Conservation (phyloP, 371 early-diverging fungal genomes). For the Rhizopus arrhizus region DNA sequence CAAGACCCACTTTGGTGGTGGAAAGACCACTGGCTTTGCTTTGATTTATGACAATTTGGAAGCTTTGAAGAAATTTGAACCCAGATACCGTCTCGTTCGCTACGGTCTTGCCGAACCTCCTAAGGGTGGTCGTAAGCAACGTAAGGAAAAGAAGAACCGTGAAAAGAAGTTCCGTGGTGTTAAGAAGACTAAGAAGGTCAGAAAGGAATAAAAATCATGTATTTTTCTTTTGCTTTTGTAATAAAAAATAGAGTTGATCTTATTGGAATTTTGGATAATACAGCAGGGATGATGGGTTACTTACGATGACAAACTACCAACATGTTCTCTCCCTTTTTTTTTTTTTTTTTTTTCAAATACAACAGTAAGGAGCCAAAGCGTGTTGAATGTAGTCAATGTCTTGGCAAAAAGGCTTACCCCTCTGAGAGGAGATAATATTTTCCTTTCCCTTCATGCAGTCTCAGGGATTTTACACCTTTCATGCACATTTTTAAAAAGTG, state of each 20-base stretch:
- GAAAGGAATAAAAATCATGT: slow-evolving; percentile 21
- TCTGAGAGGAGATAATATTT: too few relatives aligned
- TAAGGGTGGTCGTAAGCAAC: slow-evolving; percentile 94
- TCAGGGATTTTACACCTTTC: too few relatives aligned
- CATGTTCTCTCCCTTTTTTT: too few relatives aligned
- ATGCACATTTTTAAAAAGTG: too few relatives aligned
- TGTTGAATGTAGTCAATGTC: too few relatives aligned
- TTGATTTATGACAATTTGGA: slow-evolving; percentile 96
- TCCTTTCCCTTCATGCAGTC: too few relatives aligned
- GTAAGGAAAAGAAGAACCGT: slow-evolving; percentile 99
- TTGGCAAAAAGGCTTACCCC: too few relatives aligned
- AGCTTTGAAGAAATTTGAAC: slow-evolving; percentile 97
- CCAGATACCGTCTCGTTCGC: slow-evolving; percentile 93
- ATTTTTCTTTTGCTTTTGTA: slow-evolving; percentile 1
- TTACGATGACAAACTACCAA: too few relatives aligned
- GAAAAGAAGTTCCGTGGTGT: slow-evolving; percentile 98
- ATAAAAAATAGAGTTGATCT: background rate
- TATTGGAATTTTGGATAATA: too few relatives aligned
- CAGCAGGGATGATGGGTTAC: too few relatives aligned
- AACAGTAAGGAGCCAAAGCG: too few relatives aligned
- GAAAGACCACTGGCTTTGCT: slow-evolving; percentile 96
- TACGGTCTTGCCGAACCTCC: slow-evolving; percentile 78
- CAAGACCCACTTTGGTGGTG: slow-evolving; percentile 97
- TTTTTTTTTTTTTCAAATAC: too few relatives aligned
- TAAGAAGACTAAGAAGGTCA: slow-evolving; percentile 84